Evolutionary conservation across 1,139 yeast species (phyloP).

Genomic region (Candida smagusa): DNA sequence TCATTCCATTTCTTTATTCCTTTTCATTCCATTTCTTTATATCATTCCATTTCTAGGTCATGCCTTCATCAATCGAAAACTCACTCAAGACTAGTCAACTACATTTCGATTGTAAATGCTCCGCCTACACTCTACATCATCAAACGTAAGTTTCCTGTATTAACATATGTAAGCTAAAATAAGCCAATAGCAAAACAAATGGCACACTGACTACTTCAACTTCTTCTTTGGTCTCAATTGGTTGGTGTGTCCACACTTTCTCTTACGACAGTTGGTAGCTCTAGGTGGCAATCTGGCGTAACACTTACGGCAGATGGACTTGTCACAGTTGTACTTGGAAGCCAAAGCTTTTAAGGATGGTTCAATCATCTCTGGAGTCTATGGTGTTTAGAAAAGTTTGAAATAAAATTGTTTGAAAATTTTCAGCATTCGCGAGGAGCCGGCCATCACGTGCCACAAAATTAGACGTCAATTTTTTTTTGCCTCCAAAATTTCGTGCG

Average conservation of each 20-base stretch:
- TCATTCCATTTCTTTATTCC: too few species aligned
- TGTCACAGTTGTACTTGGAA: constrained; percentile 99
- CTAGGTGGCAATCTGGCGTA: constrained; percentile 99
- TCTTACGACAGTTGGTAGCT: constrained; percentile 99
- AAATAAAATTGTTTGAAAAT: constrained; percentile 4
- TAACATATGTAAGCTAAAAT: constrained; percentile 9
- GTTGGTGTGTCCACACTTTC: constrained; percentile 99
- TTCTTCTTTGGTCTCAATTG: constrained; percentile 99
- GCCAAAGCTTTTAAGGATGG: constrained; percentile 99
- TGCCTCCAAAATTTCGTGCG: neutral
- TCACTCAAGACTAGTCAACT: too few species aligned
- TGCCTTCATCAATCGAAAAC: too few species aligned
- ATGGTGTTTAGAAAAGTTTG: constrained; percentile 4
- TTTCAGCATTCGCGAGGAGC: constrained; percentile 2
- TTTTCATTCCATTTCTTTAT: too few species aligned
- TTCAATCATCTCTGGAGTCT: constrained; percentile 68
- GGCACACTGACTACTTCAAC: constrained; percentile 71
- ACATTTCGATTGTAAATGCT: neutral
- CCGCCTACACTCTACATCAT: constrained; percentile 3
- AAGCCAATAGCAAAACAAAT: constrained; percentile 1
- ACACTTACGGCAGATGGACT: constrained; percentile 98
- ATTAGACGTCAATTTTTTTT: neutral
- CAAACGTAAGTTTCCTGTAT: constrained; percentile 8
- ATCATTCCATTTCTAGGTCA: too few species aligned
- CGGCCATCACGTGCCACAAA: neutral